Conservation (phyloP, 2,329 filamentous ascomycete species). For the Cryphonectria carpinicola region DNA sequence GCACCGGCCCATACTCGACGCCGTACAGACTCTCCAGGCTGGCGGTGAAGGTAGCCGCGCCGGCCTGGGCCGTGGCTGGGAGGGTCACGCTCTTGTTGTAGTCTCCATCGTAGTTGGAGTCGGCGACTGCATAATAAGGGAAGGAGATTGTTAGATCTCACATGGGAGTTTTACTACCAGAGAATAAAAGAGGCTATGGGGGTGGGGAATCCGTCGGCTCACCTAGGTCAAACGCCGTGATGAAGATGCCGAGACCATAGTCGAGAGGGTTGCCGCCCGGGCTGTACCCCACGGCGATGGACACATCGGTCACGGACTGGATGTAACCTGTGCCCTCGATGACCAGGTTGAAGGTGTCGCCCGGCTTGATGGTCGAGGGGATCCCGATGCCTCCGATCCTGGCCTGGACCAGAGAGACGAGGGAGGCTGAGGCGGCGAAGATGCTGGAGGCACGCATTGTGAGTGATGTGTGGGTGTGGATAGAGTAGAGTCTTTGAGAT, state of each 20-base stretch:
- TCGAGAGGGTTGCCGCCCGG: slow-evolving; percentile 33
- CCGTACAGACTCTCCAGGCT: slow-evolving; percentile 38
- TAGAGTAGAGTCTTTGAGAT: not conserved
- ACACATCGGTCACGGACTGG: slow-evolving; percentile 48
- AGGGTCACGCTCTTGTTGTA: slow-evolving; percentile 36
- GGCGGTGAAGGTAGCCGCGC: slow-evolving; percentile 35
- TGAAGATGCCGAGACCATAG: slow-evolving; percentile 37
- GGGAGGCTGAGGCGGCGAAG: slow-evolving; percentile 31
- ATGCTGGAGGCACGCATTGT: slow-evolving; percentile 18
- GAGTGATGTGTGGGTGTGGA: not conserved
- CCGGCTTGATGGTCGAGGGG: slow-evolving; percentile 45
- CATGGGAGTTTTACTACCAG: not conserved
- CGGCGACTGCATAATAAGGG: slow-evolving; percentile 16
- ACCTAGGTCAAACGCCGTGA: slow-evolving; percentile 43
- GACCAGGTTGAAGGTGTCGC: slow-evolving; percentile 42
- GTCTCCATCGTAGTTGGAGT: slow-evolving; percentile 36
- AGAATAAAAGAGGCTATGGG: not conserved
- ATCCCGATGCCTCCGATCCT: slow-evolving; percentile 48
- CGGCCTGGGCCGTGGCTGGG: slow-evolving; percentile 31
- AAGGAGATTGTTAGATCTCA: not conserved
- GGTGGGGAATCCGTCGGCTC: slow-evolving; percentile 16
- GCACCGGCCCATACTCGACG: slow-evolving; percentile 28
- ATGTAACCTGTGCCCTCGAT: slow-evolving; percentile 48
- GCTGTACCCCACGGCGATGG: slow-evolving; percentile 47
- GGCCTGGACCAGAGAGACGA: slow-evolving; percentile 38